Percentiles rank a stretch among this genome's conserved stretches.
Evolutionary conservation across 2,329 filamentous ascomycete genomes (phyloP).

Genomic region (Colletotrichum eleusines): DNA sequence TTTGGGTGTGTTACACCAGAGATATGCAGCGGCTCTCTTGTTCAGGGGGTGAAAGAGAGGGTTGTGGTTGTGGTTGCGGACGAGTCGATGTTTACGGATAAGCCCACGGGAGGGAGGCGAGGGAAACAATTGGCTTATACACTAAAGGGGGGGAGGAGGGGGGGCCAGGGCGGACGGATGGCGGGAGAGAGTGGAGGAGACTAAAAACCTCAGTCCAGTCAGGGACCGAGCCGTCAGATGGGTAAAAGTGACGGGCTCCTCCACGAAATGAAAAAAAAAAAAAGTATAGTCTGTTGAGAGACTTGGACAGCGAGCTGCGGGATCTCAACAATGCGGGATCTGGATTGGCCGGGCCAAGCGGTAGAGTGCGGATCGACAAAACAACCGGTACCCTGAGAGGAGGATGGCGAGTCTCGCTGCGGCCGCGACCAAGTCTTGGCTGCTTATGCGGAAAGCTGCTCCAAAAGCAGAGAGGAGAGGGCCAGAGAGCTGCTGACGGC

Average conservation of each 20-base stretch:
- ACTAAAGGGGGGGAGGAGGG: neutral
- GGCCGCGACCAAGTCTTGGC: neutral
- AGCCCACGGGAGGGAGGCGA: constrained; percentile 41
- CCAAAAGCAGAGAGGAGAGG: neutral
- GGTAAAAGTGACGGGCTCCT: constrained; percentile 7
- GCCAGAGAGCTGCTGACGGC: neutral
- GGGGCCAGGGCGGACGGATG: neutral
- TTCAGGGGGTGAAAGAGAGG: neutral
- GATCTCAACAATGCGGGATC: constrained; percentile 37
- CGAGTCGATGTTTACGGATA: constrained; percentile 25
- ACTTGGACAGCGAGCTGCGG: constrained; percentile 25
- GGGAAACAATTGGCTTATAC: constrained; percentile 39
- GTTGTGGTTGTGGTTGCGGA: constrained; percentile 18
- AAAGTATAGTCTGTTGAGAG: constrained; percentile 39
- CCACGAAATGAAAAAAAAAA: constrained; percentile 25
- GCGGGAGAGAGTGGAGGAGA: neutral
- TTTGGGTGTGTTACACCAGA: constrained; percentile 25
- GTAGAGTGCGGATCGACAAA: constrained; percentile 25
- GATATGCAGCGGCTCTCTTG: constrained; percentile 17
- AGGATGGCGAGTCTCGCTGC: constrained; percentile 10
- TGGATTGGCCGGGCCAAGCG: constrained; percentile 32
- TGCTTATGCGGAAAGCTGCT: neutral
- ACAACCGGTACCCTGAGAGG: constrained; percentile 32
- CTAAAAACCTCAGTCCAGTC: neutral
- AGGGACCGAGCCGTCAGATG: neutral